Evolutionary conservation across 768 basidiomycete genomes (phyloP).

Genomic region (Suillus brevipes): DNA sequence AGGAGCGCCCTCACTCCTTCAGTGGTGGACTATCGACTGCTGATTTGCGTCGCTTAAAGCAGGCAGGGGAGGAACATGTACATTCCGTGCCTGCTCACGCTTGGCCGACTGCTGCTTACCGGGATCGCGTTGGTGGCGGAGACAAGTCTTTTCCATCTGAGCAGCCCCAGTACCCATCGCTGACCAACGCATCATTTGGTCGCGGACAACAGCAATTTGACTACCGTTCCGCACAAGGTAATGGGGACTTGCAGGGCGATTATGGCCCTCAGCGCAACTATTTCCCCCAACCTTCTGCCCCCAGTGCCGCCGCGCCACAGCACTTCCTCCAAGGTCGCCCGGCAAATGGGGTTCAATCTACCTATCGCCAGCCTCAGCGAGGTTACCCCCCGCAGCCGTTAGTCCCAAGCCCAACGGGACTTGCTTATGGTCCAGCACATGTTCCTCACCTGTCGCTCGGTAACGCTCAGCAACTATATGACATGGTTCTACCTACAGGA

Average conservation of each 20-base stretch:
- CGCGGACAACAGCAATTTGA: slow-evolving; percentile 55
- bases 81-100: slow-evolving; percentile 44
- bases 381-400: slow-evolving; percentile 56
- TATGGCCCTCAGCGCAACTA: slow-evolving; percentile 60
- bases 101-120: slow-evolving; percentile 52
- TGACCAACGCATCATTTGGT: slow-evolving; percentile 49
- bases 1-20: slow-evolving; percentile 81
- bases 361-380: slow-evolving; percentile 66
- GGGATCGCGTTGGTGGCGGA: slow-evolving; percentile 40
- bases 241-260: slow-evolving; percentile 41
- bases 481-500: slow-evolving; percentile 62
- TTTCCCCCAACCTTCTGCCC: slow-evolving; percentile 42
- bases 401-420: slow-evolving; percentile 51
- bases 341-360: slow-evolving; percentile 45
- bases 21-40: slow-evolving; percentile 75
- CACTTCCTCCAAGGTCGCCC: slow-evolving; percentile 55
- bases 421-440: slow-evolving; percentile 55
- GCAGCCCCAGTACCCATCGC: slow-evolving; percentile 65
- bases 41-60: slow-evolving; percentile 74
- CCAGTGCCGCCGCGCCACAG: slow-evolving; percentile 40
- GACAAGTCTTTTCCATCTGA: slow-evolving; percentile 46
- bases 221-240: slow-evolving; percentile 44
- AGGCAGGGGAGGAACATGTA: slow-evolving; percentile 52
- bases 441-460: slow-evolving; percentile 71
- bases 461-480: slow-evolving; percentile 75